These are phyloP conservation scores for Pyrenochaeta sp. DNA, from an alignment of 2,329 filamentous ascomycete genomes.

Conservation along the genomic window DNA sequence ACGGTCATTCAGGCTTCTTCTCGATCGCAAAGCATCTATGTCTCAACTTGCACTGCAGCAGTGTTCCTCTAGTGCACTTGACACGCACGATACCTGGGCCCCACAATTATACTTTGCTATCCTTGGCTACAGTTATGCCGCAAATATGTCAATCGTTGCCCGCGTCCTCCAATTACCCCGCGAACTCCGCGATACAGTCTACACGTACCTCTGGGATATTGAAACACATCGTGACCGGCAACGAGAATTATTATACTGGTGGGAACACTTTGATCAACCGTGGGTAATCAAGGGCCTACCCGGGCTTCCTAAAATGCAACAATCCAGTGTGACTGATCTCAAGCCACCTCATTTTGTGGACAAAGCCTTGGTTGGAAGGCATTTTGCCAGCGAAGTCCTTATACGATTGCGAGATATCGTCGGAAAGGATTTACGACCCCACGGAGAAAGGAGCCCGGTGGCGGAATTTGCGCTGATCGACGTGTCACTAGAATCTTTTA, in stretches of 20 bases:
- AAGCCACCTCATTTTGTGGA: conserved; percentile 14
- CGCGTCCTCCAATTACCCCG: conserved; percentile 7
- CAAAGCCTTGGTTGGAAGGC: conserved; percentile 3
- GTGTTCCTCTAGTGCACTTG: background rate
- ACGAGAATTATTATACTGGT: conserved; percentile 9
- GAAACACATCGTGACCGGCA: background rate
- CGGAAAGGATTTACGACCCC: conserved; percentile 10
- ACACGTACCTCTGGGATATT: conserved; percentile 6
- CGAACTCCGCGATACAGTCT: conserved; percentile 12
- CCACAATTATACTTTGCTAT: conserved; percentile 3
- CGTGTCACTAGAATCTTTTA: conserved; percentile 4
- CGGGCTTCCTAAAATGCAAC: background rate
- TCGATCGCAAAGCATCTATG: background rate
- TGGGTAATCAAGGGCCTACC: conserved; percentile 5
- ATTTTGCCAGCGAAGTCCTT: conserved; percentile 7
- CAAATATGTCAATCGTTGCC: conserved; percentile 3
- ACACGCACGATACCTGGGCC: background rate
- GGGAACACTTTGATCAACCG: conserved; percentile 7
- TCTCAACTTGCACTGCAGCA: background rate
- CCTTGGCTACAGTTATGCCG: conserved; percentile 1
- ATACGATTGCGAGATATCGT: conserved; percentile 2
- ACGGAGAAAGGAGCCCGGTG: background rate
- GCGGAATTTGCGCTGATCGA: conserved; percentile 5
- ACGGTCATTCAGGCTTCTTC: background rate
- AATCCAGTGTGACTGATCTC: background rate